Evolutionary conservation across 2,329 filamentous ascomycete genomes (phyloP), one percentile per base, ranked within the genome.

Genomic region (Lachnellula arida): DNA sequence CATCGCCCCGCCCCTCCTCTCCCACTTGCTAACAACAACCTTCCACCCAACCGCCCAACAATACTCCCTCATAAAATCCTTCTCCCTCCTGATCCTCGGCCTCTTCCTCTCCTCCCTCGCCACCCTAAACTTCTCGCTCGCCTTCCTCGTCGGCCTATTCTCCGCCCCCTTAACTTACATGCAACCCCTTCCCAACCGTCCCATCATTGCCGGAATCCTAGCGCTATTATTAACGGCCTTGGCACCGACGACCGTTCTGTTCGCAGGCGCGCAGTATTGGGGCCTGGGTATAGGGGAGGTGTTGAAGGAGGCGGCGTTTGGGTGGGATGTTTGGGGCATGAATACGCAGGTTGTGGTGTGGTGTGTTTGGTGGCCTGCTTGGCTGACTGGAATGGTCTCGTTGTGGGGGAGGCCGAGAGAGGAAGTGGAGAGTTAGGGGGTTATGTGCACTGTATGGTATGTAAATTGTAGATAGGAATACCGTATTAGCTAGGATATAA

Each of bases 331-430:
- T 12, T 91, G 87, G 83, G 90, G 91, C 1, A 84, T 94, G 80
- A 95, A 91, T 76, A 95, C 91, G 1, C 87, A 89, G 57, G 84
- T 96, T 17, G 84, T 95, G 11, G 81, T 96, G n/a, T 96, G 91
- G 89, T 88, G 91, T 69, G 85, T 96, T 44, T 97, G 92, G 92
- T 94, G 91, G 88, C 92, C 92, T 0, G 91, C 90, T 7, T 97
- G 92, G 92, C 71, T 94, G 39, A 81, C 85, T 6, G 88, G 81
- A 2, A 75, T 77, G 56, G 71, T 85, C 5, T 74, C 81, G 23
- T 75, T 85, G 46, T 72, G 83, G 53, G 79, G 79, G 11, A 61
- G 49, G 22, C 68, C 67, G 9, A 57, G 54, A 19, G 55, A 56
- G 6, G 57, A 64, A 49, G 19, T 22, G 32, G 40, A 19, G 28